These are phyloP conservation scores for Tuber indicum DNA, from an alignment of 495 filamentous ascomycete species.

Conservation along the genomic window DNA sequence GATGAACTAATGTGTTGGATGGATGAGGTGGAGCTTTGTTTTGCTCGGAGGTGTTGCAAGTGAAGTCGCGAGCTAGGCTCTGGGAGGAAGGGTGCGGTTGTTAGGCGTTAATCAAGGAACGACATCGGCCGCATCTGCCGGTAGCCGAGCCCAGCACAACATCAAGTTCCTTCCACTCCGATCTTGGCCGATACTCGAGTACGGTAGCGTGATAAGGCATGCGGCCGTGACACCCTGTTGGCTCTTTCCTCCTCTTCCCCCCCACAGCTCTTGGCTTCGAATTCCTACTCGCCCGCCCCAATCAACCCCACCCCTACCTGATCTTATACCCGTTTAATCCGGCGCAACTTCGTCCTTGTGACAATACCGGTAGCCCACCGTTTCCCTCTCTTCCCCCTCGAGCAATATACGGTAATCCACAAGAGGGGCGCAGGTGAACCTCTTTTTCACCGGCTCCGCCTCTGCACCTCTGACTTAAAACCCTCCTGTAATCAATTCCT, in stretches of 20 bases:
- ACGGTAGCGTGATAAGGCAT: background rate
- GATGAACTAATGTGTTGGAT: background rate
- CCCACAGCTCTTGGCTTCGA: background rate
- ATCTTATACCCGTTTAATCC: background rate
- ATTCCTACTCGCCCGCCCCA: background rate
- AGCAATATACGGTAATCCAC: background rate
- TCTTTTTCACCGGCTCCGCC: background rate
- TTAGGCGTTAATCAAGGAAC: background rate
- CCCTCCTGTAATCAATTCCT: background rate
- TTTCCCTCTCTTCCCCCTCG: background rate
- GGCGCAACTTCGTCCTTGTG: background rate
- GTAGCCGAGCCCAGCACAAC: background rate
- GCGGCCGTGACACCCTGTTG: background rate
- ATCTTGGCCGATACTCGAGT: background rate
- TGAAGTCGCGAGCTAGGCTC: background rate
- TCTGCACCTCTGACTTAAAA: background rate
- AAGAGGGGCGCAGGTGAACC: background rate
- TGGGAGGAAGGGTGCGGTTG: background rate
- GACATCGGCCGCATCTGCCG: background rate
- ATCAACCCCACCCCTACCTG: background rate
- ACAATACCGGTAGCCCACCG: background rate
- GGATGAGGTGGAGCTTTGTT: background rate
- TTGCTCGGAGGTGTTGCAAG: constrained; percentile 9
- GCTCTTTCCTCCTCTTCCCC: background rate
- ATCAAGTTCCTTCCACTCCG: background rate